Percentiles rank a stretch among this genome's conserved stretches.
phyloP scores from a whole-genome alignment of 139 green algal genomes.

The Chlamydomonas schloesseri region DNA sequence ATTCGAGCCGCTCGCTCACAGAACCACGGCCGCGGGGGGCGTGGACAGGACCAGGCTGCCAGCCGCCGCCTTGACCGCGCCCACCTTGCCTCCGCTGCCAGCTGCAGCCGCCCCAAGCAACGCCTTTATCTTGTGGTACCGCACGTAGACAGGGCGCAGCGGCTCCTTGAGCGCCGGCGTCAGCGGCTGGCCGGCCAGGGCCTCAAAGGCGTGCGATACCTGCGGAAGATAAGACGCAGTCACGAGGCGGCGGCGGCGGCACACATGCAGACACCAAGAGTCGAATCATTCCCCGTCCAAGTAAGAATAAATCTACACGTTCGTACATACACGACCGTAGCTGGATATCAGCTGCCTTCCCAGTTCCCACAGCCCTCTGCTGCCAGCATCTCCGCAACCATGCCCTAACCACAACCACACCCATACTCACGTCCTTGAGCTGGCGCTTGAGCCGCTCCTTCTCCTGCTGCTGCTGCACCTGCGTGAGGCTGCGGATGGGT shows the following conservation, averaged over 20 bases:
- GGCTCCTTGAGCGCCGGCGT: constrained; percentile 35
- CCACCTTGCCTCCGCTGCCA: no score
- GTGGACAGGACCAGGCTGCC: neutral
- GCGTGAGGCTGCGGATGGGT: constrained; percentile 3
- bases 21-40: neutral
- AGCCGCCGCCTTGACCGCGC: no score
- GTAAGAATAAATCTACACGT: no score
- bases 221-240: no score
- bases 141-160: constrained; percentile 31
- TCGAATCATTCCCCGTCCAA: no score
- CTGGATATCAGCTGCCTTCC: no score
- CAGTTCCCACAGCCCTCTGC: no score
- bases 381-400: no score
- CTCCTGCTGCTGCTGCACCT: neutral
- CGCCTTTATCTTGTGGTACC: constrained; percentile 42
- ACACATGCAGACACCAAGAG: no score
- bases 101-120: neutral
- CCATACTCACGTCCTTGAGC: constrained; percentile 24
- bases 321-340: no score
- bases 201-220: constrained; percentile 2
- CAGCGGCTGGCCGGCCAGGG: neutral
- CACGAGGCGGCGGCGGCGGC: no score
- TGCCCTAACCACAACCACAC: no score
- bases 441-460: constrained; percentile 46
- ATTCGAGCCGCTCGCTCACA: neutral